Base-by-base conservation (phyloP, 1,284 basidiomycete genomes). In the Apiotrichum gracile region DNA sequence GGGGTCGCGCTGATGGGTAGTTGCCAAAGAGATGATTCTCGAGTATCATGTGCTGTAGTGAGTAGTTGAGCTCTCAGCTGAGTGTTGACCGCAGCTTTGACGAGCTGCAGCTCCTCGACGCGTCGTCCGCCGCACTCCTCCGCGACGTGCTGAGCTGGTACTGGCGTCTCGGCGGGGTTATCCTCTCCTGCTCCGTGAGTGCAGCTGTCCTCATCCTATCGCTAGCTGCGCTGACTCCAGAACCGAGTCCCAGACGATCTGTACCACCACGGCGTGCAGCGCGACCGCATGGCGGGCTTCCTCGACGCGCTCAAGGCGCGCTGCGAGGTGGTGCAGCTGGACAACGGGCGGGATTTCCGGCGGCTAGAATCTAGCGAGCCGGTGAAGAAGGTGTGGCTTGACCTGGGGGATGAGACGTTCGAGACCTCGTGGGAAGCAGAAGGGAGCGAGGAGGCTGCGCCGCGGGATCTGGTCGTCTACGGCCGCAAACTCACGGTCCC, bases 131-230 rank as follows among this genome's bases (percentile, higher is more conserved):
- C 1, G 79, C 80, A 1, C 75, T 87, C 14, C 78, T 87, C 3
- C 79, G 84, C n/a, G 81, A 86, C 54, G 84, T 87, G 2, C 69
- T 87, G 7, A 82, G 82, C 24, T 86, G 84, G 81, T 88, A 83
- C 65, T 87, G 85, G 85, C 78, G 85, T 3, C 78, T 87, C 61
- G 86, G 85, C 17, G 85, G 85, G 2, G 82, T 87, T 17, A 77
- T 87, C 31, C 78, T 81, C 4, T 78, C 77, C 1, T 80, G 77
- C 47, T 78, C 76, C 1, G 70, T 69, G 35, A 54, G 70, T 58
- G 3, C 17, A 34, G 19, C 26, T 35, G 16, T 3, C 16, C 8
- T 31, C 31, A 31, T 31, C 31, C 12, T 4, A 14, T 14, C 5
- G 4, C 12, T 6, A 27, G 12, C 14, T 14, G 5, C 1, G 17